Evolutionary conservation across 2,329 filamentous ascomycete species (phyloP), one percentile per base, ranked within the genome.

Genomic region (Annulohypoxylon truncatum): DNA sequence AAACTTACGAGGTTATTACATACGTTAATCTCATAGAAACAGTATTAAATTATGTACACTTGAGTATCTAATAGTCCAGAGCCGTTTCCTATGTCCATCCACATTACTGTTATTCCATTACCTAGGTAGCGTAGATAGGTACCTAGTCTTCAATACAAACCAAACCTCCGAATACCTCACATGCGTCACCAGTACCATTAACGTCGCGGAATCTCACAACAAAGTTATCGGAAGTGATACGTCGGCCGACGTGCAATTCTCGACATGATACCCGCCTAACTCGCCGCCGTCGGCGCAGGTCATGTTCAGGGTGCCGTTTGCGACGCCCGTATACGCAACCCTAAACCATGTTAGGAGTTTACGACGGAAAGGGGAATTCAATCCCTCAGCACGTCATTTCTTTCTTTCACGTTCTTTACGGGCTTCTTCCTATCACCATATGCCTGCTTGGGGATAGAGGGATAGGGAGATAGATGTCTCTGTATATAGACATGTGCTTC

Each of bases 251-350:
- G 72, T 73, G 42, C 73, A 74, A 40, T 74, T 74, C 56, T 69
- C 67, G 2, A 74, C 62, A 44, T 70, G 68, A 10, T 73, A 73
- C 6, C 67, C 72, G 2, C 67, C 69, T n/a, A 73, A 31, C 50
- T 73, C 71, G 28, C 72, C 71, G 40, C 71, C 68, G 33, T 73
- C 71, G 15, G 29, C 58, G 52, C 72, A 73, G 7, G 44, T 58
- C 58, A 73, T 61, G 7, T 65, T 44, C 26, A 74, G 28, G 18
- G 46, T 61, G 5, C 63, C 61, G 20, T 57, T 71, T 35, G 70
- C 65, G 35, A 73, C 52, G 12, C 72, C 67, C 22, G 71, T 74
- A 54, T 71, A 74, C 8, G 71, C 72, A 31, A 74, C 66, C 60
- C 72, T 74, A 44, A 22, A 26, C 2, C 9, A 15, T 2, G n/a